Conservation (phyloP, 2,329 filamentous ascomycete genomes). For the Sporothrix curviconia region DNA sequence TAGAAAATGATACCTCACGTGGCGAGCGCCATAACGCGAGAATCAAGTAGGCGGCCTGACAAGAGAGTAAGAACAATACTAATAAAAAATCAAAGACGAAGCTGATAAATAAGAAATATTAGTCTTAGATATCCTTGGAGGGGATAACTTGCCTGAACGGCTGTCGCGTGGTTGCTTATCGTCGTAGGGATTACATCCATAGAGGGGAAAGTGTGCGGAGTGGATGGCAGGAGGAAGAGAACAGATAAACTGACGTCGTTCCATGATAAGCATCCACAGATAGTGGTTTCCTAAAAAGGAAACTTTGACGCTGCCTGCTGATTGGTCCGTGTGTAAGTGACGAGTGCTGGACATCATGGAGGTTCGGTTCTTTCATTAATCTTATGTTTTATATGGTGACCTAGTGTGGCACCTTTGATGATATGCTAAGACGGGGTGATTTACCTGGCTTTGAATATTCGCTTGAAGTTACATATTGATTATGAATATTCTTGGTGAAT, state of each 20-base stretch:
- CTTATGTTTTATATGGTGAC: no score
- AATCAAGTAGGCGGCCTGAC: neutral
- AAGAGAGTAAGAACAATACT: no score
- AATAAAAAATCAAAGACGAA: neutral
- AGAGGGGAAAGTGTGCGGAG: neutral
- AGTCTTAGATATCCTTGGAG: neutral
- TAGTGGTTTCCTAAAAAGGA: neutral
- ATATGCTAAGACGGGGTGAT: no score
- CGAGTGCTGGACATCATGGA: no score
- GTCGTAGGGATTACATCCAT: neutral
- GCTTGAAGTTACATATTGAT: no score
- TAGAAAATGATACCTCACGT: neutral
- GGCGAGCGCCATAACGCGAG: neutral
- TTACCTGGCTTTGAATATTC: no score
- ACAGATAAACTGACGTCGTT: no score
- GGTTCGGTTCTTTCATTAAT: no score
- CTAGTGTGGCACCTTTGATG: no score
- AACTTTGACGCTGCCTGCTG: neutral
- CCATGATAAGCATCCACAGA: no score
- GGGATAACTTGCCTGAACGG: neutral
- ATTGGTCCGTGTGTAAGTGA: slow-evolving; percentile 4
- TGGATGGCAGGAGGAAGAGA: no score
- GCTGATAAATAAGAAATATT: neutral
- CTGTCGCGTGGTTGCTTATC: neutral
- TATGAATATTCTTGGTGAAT: no score